A percentile compares a stretch with the other conserved stretches of the same genome.
phyloP scores from a whole-genome alignment of 2,329 filamentous ascomycete genomes.

The Amauroascus verrucosus region DNA sequence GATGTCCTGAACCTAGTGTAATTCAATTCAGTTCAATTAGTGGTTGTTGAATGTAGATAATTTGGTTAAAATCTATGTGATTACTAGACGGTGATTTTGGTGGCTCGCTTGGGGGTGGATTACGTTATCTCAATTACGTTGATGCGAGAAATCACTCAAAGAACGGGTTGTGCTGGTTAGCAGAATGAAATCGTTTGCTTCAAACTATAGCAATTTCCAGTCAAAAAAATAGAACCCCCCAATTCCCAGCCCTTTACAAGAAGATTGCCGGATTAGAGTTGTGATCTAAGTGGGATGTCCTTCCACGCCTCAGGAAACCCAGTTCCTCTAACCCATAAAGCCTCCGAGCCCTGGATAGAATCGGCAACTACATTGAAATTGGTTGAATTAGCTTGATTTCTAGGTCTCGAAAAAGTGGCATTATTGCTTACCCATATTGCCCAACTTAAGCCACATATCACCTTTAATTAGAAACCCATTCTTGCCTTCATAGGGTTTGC shows the following conservation, averaged over 20 bases:
- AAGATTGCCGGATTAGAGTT: not conserved
- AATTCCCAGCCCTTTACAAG: too few relatives aligned
- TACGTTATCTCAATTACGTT: too few relatives aligned
- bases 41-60: too few relatives aligned
- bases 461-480: slow-evolving; percentile 30
- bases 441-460: slow-evolving; percentile 38
- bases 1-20: too few relatives aligned
- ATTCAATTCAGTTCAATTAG: too few relatives aligned
- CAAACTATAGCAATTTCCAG: not conserved
- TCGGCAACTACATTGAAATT: slow-evolving; percentile 25
- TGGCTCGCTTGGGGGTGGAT: too few relatives aligned
- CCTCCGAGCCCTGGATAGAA: slow-evolving; percentile 25
- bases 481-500: slow-evolving; percentile 27
- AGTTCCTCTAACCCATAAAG: slow-evolving; percentile 31
- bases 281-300: slow-evolving; percentile 11
- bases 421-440: slow-evolving; percentile 34
- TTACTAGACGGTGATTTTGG: too few relatives aligned
- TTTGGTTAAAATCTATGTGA: too few relatives aligned
- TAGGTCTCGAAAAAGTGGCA: not conserved
- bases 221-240: too few relatives aligned
- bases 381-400: not conserved
- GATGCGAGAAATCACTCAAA: too few relatives aligned
- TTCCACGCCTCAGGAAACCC: slow-evolving; percentile 38
- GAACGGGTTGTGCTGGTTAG: too few relatives aligned
- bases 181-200: too few relatives aligned